A percentile compares a stretch with the other conserved stretches of the same genome.
Evolutionary conservation across 768 basidiomycete genomes (phyloP).

Genomic region (Phaffia tasmanica): DNA sequence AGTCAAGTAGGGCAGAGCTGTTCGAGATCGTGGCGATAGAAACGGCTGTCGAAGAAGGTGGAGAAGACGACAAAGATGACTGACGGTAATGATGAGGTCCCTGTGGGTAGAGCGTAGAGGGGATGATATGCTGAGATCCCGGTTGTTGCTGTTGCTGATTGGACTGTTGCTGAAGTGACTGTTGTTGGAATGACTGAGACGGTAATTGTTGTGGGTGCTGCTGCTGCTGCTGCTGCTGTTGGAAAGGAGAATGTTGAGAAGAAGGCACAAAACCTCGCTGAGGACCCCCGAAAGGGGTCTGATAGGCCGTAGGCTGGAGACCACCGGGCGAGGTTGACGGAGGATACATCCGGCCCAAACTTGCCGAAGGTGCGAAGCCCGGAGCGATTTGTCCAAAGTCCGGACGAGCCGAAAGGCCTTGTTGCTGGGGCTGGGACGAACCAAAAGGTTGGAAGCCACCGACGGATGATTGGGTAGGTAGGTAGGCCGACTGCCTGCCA

Average conservation of each 20-base stretch:
- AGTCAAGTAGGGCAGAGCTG: constrained; percentile 42
- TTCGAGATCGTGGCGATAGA: constrained; percentile 10
- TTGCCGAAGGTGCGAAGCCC: too few species aligned
- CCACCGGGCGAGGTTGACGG: too few species aligned
- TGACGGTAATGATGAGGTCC: constrained; percentile 1
- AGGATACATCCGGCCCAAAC: too few species aligned
- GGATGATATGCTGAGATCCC: constrained; percentile 14
- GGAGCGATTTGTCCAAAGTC: too few species aligned
- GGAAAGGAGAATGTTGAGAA: neutral
- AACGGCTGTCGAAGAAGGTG: neutral
- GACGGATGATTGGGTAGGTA: too few species aligned
- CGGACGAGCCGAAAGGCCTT: too few species aligned
- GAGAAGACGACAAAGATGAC: neutral
- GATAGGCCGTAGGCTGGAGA: too few species aligned
- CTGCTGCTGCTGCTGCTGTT: constrained; percentile 9
- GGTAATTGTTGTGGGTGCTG: neutral
- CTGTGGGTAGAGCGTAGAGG: constrained; percentile 7
- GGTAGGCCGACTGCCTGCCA: too few species aligned
- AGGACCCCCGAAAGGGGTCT: neutral
- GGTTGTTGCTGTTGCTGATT: constrained; percentile 4
- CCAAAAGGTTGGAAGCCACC: constrained; percentile 1
- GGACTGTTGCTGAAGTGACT: neutral
- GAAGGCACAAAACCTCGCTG: neutral
- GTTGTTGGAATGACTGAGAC: neutral
- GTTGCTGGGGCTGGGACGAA: too few species aligned